A percentile compares a stretch with the other conserved stretches of the same genome.
phyloP scores from a whole-genome alignment of 345 rosid species.

The Turritis glabra region DNA sequence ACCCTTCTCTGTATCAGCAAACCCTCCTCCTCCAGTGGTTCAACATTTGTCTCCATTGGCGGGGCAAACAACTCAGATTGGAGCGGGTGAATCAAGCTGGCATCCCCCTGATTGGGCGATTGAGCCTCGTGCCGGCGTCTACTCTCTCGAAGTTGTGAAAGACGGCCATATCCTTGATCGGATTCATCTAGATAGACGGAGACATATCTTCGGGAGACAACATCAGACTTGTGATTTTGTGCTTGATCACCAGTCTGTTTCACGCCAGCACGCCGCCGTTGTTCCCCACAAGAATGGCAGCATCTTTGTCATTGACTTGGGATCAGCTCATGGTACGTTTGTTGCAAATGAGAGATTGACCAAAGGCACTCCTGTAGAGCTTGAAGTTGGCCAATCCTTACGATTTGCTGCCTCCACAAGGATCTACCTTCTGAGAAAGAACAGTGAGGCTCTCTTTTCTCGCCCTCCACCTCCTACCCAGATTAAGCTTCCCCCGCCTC shows the following conservation, averaged over 20 bases:
- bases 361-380: conserved; percentile 80
- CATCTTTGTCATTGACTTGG: conserved; percentile 81
- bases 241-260: conserved; percentile 44
- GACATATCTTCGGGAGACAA: conserved; percentile 91
- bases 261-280: conserved; percentile 91
- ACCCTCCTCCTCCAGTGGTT: conserved; percentile 48
- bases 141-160: conserved; percentile 83
- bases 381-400: conserved; percentile 83
- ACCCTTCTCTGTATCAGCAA: conserved; percentile 73
- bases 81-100: conserved; percentile 83
- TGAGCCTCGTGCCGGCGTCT: conserved; percentile 86
- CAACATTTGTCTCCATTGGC: conserved; percentile 37
- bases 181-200: conserved; percentile 68
- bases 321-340: conserved; percentile 91
- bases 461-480: conserved; percentile 58
- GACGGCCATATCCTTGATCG: conserved; percentile 83
- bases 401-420: conserved; percentile 94
- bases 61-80: conserved; percentile 51
- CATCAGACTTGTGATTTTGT: conserved; percentile 82
- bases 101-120: conserved; percentile 92
- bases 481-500: conserved; percentile 72
- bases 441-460: conserved; percentile 76
- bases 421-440: conserved; percentile 75
- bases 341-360: conserved; percentile 87
- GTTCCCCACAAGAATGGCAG: conserved; percentile 45